These are phyloP conservation scores for Podospora australis DNA, from an alignment of 495 filamentous ascomycete species.

Conservation along the genomic window DNA sequence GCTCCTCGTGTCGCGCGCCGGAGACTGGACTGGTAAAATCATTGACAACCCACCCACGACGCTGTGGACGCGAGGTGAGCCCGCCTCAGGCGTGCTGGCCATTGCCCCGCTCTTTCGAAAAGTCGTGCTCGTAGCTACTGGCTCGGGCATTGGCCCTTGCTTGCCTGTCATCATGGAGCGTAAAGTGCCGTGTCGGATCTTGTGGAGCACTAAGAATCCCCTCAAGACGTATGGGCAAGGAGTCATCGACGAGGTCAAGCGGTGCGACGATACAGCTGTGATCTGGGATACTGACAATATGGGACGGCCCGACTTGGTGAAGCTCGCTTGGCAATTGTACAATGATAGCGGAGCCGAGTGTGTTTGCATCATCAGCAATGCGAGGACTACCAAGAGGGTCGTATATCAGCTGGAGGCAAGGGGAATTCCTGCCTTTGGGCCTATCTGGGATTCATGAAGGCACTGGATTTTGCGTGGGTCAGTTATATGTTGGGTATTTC, in stretches of 20 bases:
- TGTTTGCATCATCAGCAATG: slow-evolving; percentile 63
- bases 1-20: slow-evolving; percentile 59
- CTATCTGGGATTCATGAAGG: slow-evolving; percentile 55
- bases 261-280: slow-evolving; percentile 27
- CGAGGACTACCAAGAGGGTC: slow-evolving; percentile 53
- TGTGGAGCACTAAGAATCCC: slow-evolving; percentile 39
- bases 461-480: too few species aligned
- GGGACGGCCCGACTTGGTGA: slow-evolving; percentile 35
- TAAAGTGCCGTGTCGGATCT: slow-evolving; percentile 21
- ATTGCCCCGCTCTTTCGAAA: slow-evolving; percentile 56
- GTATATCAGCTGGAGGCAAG: slow-evolving; percentile 60
- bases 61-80: slow-evolving; percentile 46
- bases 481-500: not conserved
- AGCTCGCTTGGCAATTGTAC: slow-evolving; percentile 47
- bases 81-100: slow-evolving; percentile 55
- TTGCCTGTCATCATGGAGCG: slow-evolving; percentile 32
- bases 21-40: slow-evolving; percentile 58
- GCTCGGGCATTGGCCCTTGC: slow-evolving; percentile 62
- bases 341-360: slow-evolving; percentile 55
- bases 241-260: slow-evolving; percentile 29
- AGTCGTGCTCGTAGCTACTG: slow-evolving; percentile 62
- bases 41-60: slow-evolving; percentile 49
- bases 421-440: slow-evolving; percentile 60
- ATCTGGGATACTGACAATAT: slow-evolving; percentile 34
- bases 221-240: slow-evolving; percentile 32